phyloP scores from a whole-genome alignment of 331 rosid genomes.

The Arachis monticola region DNA sequence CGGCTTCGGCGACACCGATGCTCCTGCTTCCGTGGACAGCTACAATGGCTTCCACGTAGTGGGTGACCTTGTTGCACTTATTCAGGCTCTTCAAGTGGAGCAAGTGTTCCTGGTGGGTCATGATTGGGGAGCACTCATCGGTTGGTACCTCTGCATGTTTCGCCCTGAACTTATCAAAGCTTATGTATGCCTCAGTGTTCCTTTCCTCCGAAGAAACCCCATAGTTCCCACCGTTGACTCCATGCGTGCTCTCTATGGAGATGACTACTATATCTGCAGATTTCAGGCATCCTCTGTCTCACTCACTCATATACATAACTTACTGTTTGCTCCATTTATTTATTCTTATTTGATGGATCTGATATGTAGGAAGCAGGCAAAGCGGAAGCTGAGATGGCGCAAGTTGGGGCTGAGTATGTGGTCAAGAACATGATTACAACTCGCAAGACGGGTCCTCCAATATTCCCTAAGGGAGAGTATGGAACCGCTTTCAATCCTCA shows the following conservation, averaged over 20 bases:
- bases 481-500: slow-evolving; percentile 1
- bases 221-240: neutral
- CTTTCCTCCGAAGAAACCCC: neutral
- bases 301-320: too few species aligned
- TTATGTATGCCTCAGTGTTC: neutral
- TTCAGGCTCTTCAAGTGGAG: neutral
- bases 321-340: too few species aligned
- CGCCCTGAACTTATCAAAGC: neutral
- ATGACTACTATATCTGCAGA: neutral
- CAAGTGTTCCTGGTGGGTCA: neutral
- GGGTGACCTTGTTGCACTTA: neutral
- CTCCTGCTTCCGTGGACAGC: neutral
- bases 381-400: slow-evolving; percentile 37
- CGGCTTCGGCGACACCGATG: neutral
- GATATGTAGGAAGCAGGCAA: neutral
- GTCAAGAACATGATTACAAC: slow-evolving; percentile 17
- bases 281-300: neutral
- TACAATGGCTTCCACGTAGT: neutral
- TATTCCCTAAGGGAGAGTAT: slow-evolving; percentile 24
- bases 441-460: slow-evolving; percentile 37
- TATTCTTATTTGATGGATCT: too few species aligned
- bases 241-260: neutral
- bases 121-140: neutral
- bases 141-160: neutral
- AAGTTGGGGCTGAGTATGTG: slow-evolving; percentile 27